phyloP scores from a whole-genome alignment of 345 rosid species.

The Alliaria petiolata region DNA sequence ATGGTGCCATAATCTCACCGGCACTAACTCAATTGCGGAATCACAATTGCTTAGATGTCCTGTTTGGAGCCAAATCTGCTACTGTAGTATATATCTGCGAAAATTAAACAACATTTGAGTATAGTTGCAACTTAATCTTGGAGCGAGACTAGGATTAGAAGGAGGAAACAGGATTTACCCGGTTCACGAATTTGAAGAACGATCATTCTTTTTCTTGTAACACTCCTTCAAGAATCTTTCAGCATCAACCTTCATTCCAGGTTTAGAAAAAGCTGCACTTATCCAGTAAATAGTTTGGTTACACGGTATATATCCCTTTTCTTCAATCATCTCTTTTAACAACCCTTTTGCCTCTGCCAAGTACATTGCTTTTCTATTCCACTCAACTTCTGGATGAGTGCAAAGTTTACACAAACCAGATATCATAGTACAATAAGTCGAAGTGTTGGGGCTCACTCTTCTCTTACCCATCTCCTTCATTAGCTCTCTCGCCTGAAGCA shows the following conservation, averaged over 20 bases:
- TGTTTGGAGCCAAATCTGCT: constrained; percentile 11
- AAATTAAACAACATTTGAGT: constrained; percentile 4
- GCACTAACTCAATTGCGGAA: constrained; percentile 4
- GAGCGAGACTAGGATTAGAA: constrained; percentile 6
- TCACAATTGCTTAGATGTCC: constrained; percentile 17
- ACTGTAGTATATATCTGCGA: constrained; percentile 8
- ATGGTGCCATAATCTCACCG: background rate
- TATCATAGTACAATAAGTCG: constrained; percentile 69
- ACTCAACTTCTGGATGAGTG: constrained; percentile 48
- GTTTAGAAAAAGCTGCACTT: constrained; percentile 57
- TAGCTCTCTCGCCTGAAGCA: constrained; percentile 77
- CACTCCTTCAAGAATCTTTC: constrained; percentile 47
- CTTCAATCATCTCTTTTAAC: constrained; percentile 65
- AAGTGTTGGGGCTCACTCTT: constrained; percentile 56
- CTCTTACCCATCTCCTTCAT: constrained; percentile 70
- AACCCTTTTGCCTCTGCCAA: constrained; percentile 57
- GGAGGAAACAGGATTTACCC: constrained; percentile 13
- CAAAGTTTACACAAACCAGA: constrained; percentile 67
- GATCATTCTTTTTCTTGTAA: constrained; percentile 39
- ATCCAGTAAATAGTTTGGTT: constrained; percentile 55
- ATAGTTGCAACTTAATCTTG: background rate
- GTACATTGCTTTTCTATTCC: constrained; percentile 40
- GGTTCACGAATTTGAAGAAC: constrained; percentile 24
- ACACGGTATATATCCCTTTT: constrained; percentile 60
- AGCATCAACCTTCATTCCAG: constrained; percentile 57